Conservation (phyloP, 2,329 filamentous ascomycete genomes). For the Cytospora schulzeri region DNA sequence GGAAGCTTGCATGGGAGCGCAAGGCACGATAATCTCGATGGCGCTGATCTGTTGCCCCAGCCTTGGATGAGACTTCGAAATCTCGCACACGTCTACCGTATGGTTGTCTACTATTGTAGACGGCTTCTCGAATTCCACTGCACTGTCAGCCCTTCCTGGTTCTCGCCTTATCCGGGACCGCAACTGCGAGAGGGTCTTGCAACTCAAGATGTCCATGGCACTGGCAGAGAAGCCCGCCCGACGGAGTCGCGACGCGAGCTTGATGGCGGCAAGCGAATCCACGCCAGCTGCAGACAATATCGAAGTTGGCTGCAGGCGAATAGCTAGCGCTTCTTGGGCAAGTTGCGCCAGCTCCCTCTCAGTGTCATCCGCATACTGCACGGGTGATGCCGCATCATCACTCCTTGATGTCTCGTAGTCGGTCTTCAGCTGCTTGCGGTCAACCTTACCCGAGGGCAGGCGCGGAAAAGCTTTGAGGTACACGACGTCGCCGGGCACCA, state of each 20-base stretch:
- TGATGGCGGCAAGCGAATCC: constrained; percentile 47
- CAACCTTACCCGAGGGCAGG: constrained; percentile 81
- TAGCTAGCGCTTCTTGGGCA: constrained; percentile 34
- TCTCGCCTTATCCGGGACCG: constrained; percentile 23
- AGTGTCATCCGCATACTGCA: constrained; percentile 33
- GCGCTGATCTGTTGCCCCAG: constrained; percentile 39
- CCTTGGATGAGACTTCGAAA: constrained; percentile 24
- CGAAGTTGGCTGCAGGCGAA: constrained; percentile 33
- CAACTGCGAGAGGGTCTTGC: constrained; percentile 45
- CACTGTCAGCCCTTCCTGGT: neutral
- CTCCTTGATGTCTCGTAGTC: constrained; percentile 46
- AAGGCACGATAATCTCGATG: constrained; percentile 55
- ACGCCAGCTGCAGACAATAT: constrained; percentile 40
- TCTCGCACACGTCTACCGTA: neutral
- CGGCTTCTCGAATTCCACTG: neutral
- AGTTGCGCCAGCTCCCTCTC: constrained; percentile 41
- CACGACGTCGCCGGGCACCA: constrained; percentile 77
- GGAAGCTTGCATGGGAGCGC: constrained; percentile 73
- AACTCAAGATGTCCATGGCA: constrained; percentile 64
- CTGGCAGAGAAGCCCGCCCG: constrained; percentile 55
- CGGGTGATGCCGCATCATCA: constrained; percentile 5
- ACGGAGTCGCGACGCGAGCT: constrained; percentile 65
- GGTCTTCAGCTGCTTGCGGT: constrained; percentile 64
- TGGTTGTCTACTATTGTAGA: neutral
- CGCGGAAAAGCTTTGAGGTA: constrained; percentile 68